Evolutionary conservation across 2,329 filamentous ascomycete species (phyloP).

Genomic region (Penicillium capsulatum): DNA sequence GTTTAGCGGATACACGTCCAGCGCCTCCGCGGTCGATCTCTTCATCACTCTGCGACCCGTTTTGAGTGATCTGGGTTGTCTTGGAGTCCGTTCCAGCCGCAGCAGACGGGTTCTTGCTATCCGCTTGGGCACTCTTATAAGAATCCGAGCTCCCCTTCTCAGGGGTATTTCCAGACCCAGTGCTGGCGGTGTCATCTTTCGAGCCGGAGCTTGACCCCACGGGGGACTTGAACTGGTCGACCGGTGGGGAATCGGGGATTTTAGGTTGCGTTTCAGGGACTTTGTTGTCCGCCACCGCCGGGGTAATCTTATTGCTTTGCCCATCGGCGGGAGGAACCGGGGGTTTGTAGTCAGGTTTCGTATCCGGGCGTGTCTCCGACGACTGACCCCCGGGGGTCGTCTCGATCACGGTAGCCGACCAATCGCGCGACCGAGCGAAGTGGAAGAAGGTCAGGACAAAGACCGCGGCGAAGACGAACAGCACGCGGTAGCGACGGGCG

Average conservation of each 20-base stretch:
- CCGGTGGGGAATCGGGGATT: conserved; percentile 12
- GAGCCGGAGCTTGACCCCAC: conserved; percentile 1
- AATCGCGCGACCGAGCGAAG: conserved; percentile 46
- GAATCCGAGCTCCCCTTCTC: background rate
- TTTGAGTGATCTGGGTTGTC: no score
- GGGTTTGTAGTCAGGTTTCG: conserved; percentile 1
- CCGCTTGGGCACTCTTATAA: background rate
- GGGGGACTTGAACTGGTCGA: conserved; percentile 3
- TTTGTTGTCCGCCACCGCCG: conserved; percentile 12
- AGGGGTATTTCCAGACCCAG: background rate
- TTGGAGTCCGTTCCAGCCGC: no score
- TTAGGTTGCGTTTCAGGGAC: no score
- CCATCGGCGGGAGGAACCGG: no score
- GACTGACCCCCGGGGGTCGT: conserved; percentile 5
- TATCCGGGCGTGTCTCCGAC: conserved; percentile 2
- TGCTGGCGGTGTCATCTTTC: conserved; percentile 3
- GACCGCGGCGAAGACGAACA: conserved; percentile 44
- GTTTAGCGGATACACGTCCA: conserved; percentile 32
- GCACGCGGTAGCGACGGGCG: conserved; percentile 47
- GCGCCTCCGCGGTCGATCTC: conserved; percentile 32
- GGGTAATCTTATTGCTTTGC: conserved; percentile 1
- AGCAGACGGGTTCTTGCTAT: conserved; percentile 2
- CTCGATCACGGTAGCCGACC: conserved; percentile 22
- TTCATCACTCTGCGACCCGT: conserved; percentile 7
- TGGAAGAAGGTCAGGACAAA: conserved; percentile 48